Evolutionary conservation across 306 rosid genomes (phyloP).

Genomic region (Datisca glomerata): DNA sequence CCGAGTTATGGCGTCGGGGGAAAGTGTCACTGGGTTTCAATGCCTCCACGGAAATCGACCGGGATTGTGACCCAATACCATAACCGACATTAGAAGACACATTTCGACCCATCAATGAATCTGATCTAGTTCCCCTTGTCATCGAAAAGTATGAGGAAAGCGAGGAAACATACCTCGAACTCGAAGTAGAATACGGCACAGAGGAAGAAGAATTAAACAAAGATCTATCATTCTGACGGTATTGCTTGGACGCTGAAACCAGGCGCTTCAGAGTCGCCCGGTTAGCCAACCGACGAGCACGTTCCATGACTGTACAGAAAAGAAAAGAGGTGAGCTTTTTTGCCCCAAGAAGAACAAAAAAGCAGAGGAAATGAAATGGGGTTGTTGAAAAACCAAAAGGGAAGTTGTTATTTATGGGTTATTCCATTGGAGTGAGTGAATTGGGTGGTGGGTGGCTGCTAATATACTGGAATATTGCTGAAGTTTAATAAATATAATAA

Average conservation of each 20-base stretch:
- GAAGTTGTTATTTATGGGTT: not conserved
- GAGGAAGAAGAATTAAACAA: constrained; percentile 35
- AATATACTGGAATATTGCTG: constrained; percentile 4
- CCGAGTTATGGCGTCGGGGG: constrained; percentile 92
- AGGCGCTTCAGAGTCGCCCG: constrained; percentile 77
- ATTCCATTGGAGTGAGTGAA: constrained; percentile 21
- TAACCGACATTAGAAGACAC: constrained; percentile 18
- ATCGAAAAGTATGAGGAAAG: constrained; percentile 36
- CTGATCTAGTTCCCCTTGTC: constrained; percentile 27
- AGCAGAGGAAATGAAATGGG: constrained; percentile 5
- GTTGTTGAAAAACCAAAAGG: constrained; percentile 11
- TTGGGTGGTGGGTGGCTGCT: constrained; percentile 13
- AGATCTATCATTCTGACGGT: constrained; percentile 40
- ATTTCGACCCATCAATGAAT: constrained; percentile 17
- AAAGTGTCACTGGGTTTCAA: constrained; percentile 83
- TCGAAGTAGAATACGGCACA: constrained; percentile 30
- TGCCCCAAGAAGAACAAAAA: constrained; percentile 1
- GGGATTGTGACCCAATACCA: constrained; percentile 32
- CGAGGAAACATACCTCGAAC: constrained; percentile 67
- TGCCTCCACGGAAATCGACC: constrained; percentile 81
- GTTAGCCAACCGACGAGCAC: constrained; percentile 85
- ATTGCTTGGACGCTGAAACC: constrained; percentile 60
- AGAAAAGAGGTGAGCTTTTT: not conserved
- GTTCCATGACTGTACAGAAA: constrained; percentile 50
- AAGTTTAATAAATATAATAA: too few species aligned